Evolutionary conservation across 352 stramenopile genomes (phyloP).

Genomic region (Phytophthora quininea): DNA sequence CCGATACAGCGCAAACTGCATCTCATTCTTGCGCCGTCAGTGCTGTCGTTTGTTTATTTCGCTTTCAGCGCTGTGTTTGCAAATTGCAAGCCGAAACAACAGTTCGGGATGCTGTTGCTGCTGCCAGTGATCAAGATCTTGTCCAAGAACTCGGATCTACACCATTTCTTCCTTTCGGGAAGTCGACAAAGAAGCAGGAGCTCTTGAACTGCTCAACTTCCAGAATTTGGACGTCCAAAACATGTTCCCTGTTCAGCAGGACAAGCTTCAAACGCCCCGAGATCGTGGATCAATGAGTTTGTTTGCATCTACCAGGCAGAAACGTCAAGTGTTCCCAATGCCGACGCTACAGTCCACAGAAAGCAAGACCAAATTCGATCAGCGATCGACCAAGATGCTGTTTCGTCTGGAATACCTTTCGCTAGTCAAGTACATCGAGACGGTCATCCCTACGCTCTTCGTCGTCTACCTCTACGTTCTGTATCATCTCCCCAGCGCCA

Average conservation of each 20-base stretch:
- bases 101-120: not conserved
- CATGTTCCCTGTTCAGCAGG: not conserved
- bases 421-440: constrained; percentile 26
- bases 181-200: not conserved
- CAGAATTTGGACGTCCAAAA: not conserved
- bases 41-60: not conserved
- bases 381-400: constrained; percentile 1
- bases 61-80: not conserved
- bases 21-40: not conserved
- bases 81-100: not conserved
- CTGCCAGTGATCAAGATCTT: not conserved
- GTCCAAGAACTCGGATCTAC: not conserved
- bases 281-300: too few relatives aligned
- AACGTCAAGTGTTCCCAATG: not conserved
- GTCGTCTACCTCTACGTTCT: constrained; percentile 15
- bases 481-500: constrained; percentile 15
- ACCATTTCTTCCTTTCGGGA: not conserved
- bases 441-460: constrained; percentile 18
- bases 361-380: not conserved
- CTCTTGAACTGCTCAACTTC: not conserved
- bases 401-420: constrained; percentile 22
- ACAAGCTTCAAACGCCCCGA: too few relatives aligned
- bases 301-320: too few relatives aligned
- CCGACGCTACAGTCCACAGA: not conserved
- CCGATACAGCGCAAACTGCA: not conserved